Evolutionary conservation across 805 yeast species (phyloP).

Genomic region (Pichia eremophila): DNA sequence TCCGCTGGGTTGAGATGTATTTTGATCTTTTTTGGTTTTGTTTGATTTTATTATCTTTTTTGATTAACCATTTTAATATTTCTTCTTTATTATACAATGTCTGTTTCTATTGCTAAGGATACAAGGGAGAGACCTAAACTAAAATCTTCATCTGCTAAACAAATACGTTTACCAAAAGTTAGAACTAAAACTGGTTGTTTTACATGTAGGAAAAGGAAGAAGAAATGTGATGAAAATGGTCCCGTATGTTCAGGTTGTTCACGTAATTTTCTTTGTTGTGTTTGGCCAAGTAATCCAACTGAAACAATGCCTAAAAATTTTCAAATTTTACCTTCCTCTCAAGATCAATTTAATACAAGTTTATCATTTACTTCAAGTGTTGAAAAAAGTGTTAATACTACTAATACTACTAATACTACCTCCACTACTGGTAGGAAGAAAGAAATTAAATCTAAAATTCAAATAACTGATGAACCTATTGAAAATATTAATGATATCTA

Average conservation of each 20-base stretch:
- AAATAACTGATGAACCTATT: not conserved
- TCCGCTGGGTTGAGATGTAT: too few relatives aligned
- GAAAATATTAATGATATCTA: not conserved
- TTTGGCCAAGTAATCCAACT: conserved; percentile 22
- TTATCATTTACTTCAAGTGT: not conserved
- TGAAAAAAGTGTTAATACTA: not conserved
- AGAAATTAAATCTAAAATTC: not conserved
- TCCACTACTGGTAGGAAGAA: not conserved
- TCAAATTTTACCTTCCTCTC: conserved; percentile 3
- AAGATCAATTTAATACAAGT: not conserved
- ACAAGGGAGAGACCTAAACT: conserved; percentile 1
- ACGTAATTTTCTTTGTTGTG: conserved; percentile 25
- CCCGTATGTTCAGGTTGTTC: conserved; percentile 29
- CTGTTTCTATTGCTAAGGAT: not conserved
- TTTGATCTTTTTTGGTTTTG: too few relatives aligned
- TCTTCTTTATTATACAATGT: too few relatives aligned
- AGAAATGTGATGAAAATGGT: conserved; percentile 27
- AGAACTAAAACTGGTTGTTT: conserved; percentile 29
- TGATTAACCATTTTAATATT: too few relatives aligned
- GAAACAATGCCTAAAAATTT: conserved; percentile 23
- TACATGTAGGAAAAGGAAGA: conserved; percentile 29
- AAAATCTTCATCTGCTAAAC: not conserved
- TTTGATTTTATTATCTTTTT: not conserved
- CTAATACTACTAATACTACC: not conserved
- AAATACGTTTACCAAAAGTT: conserved; percentile 11